Base-by-base conservation (phyloP, 805 yeast species). In the Komagataella phaffii region DNA sequence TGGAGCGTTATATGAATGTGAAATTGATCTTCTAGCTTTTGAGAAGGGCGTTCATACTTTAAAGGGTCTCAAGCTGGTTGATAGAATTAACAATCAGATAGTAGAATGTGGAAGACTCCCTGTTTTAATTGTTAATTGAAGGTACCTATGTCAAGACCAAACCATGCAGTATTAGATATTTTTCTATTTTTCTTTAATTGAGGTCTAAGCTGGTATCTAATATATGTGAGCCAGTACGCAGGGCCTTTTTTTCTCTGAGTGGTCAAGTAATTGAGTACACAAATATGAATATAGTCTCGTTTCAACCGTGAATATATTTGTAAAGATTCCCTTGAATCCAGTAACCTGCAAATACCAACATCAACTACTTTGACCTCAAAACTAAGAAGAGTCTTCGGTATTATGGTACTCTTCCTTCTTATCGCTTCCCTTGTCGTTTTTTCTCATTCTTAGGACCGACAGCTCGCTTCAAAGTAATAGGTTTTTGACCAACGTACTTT, bases 401-500 rank as follows among this genome's bases (percentile, higher is more conserved):
- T 30, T 8, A 30, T 30, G n/a, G 4, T 21, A 21, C 23, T 5
- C 6, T 21, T 21, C 6, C 8, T 24, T 6, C 30, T 24, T 24
- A 30, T 30, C 40, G n/a, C 10, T 30, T 30, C 40, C 2, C 14
- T 30, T 10, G n/a, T 30, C 40, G 14, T 2, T 30, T 30, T 6
- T 14, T 30, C 40, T 30, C 40, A 3, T 30, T 10, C 5, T 30
- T 30, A 30, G 40, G 5, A 14, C 40, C 40, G n/a, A 10, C 14
- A 5, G 91, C 90, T 53, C 81, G 69, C 61, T 82, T 81, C 61
- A 85, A 65, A 53, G 76, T 81, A 24, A 85, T 79, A 0, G 93
- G 93, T 58, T 82, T 82, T 57, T 73, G 77, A 1, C 93, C 95
- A 49, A 86, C 74, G 57, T 82, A 84, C 59, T 83, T 83, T 23